Evolutionary conservation across 176 grass and related monocot species (phyloP).

Genomic region (Olyra latifolia): DNA sequence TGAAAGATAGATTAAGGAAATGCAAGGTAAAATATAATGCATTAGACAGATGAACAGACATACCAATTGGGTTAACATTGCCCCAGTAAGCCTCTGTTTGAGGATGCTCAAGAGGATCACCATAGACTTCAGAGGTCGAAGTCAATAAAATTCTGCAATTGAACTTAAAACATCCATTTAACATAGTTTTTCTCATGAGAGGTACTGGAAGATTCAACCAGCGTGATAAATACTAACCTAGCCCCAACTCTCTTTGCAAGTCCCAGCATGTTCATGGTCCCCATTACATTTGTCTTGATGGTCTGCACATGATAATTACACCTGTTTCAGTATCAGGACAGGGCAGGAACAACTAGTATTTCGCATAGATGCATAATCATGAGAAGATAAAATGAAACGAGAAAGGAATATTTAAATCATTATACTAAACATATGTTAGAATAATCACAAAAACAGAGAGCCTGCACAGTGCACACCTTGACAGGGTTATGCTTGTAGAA

Average conservation of each 20-base stretch:
- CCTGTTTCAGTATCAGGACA: background rate
- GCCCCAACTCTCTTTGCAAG: conserved; percentile 99
- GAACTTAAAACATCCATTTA: conserved; percentile 16
- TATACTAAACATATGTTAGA: conserved; percentile 8
- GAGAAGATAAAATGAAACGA: background rate
- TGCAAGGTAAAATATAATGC: conserved; percentile 3
- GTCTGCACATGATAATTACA: conserved; percentile 51
- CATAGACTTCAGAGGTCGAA: conserved; percentile 98
- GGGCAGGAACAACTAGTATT: conserved; percentile 12
- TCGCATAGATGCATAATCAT: background rate
- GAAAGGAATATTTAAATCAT: background rate
- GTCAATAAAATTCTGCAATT: conserved; percentile 86
- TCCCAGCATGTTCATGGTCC: conserved; percentile 98
- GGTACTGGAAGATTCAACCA: conserved; percentile 2
- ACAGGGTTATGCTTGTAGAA: conserved; percentile 99
- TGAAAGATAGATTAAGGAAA: conserved; percentile 7
- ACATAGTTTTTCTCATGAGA: conserved; percentile 12
- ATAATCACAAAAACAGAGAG: conserved; percentile 21
- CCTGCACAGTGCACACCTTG: conserved; percentile 65
- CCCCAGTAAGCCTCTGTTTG: conserved; percentile 99
- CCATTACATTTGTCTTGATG: conserved; percentile 99
- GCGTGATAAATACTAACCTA: conserved; percentile 48
- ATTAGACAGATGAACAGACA: conserved; percentile 25
- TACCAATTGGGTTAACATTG: conserved; percentile 99
- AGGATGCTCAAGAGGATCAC: conserved; percentile 95